These are phyloP conservation scores for Terana coerulea DNA, from an alignment of 768 basidiomycete species.

Conservation along the genomic window DNA sequence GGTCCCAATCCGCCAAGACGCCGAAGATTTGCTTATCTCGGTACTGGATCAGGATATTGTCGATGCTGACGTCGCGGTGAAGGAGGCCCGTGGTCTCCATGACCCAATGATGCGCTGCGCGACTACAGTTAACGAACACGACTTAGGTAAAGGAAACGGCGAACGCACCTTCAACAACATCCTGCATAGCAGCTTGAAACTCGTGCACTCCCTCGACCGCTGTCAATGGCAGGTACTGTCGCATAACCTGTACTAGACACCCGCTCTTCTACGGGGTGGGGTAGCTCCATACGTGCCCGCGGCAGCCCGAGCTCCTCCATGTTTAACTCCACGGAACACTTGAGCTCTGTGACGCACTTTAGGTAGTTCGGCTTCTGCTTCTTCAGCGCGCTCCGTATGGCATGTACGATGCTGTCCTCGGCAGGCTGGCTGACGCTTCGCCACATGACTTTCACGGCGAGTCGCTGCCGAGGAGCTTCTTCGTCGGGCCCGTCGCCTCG, in stretches of 20 bases:
- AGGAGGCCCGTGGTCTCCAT: slow-evolving; percentile 11
- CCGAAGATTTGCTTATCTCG: slow-evolving; percentile 1
- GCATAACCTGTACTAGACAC: slow-evolving; percentile 2
- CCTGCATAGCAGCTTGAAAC: neutral
- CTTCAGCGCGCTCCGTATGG: neutral
- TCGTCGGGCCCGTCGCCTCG: neutral
- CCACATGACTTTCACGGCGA: slow-evolving; percentile 2
- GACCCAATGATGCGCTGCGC: slow-evolving; percentile 14
- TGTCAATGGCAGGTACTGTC: neutral
- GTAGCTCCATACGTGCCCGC: neutral
- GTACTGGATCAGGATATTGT: slow-evolving; percentile 16
- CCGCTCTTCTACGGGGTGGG: neutral
- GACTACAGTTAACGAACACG: too few species aligned
- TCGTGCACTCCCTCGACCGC: neutral
- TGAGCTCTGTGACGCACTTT: neutral
- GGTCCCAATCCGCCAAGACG: slow-evolving; percentile 9
- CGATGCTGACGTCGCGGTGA: slow-evolving; percentile 14
- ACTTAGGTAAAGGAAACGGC: too few species aligned
- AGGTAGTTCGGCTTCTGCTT: neutral
- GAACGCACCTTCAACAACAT: slow-evolving; percentile 3
- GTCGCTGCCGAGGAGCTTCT: neutral
- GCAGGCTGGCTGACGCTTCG: neutral
- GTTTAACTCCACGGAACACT: neutral
- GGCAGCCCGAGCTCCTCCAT: slow-evolving; percentile 9
- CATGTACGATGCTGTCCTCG: neutral